These are phyloP conservation scores for Favolaschia claudopus DNA, from an alignment of 768 basidiomycete species.

Conservation along the genomic window DNA sequence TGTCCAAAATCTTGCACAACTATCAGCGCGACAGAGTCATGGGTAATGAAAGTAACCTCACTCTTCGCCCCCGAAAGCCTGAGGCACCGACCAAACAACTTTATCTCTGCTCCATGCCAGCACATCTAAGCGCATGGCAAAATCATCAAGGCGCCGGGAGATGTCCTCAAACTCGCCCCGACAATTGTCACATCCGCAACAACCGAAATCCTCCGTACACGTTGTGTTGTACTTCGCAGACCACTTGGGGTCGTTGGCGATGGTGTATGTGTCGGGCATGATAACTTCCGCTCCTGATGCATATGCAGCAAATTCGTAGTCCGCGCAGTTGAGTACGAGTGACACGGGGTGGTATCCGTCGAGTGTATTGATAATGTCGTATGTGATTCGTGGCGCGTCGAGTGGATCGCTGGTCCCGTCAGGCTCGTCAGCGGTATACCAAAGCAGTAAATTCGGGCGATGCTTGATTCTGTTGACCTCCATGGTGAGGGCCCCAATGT, in stretches of 20 bases:
- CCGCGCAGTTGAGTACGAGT: constrained; percentile 53
- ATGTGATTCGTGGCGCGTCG: constrained; percentile 48
- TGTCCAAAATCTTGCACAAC: constrained; percentile 53
- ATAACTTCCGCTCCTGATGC: constrained; percentile 60
- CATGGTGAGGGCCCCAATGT: constrained; percentile 50
- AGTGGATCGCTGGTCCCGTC: constrained; percentile 46
- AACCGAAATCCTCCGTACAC: constrained; percentile 58
- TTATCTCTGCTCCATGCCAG: constrained; percentile 57
- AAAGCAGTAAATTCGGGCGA: constrained; percentile 46
- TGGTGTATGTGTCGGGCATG: constrained; percentile 55
- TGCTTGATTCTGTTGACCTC: constrained; percentile 59
- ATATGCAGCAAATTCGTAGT: constrained; percentile 62
- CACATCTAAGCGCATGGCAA: constrained; percentile 47
- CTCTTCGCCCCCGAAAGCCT: constrained; percentile 58
- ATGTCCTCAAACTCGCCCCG: constrained; percentile 60
- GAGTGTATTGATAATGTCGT: constrained; percentile 53
- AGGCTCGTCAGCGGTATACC: constrained; percentile 28
- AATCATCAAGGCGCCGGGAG: constrained; percentile 55
- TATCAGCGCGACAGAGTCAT: not conserved
- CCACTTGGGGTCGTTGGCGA: constrained; percentile 50
- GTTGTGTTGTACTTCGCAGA: constrained; percentile 53
- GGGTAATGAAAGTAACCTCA: not conserved
- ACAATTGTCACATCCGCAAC: constrained; percentile 71
- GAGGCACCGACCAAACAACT: constrained; percentile 64
- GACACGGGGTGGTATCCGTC: constrained; percentile 69